A percentile compares a stretch with the other conserved stretches of the same genome.
phyloP scores from a whole-genome alignment of 805 yeast genomes.

The Starmerella stigmatis region DNA sequence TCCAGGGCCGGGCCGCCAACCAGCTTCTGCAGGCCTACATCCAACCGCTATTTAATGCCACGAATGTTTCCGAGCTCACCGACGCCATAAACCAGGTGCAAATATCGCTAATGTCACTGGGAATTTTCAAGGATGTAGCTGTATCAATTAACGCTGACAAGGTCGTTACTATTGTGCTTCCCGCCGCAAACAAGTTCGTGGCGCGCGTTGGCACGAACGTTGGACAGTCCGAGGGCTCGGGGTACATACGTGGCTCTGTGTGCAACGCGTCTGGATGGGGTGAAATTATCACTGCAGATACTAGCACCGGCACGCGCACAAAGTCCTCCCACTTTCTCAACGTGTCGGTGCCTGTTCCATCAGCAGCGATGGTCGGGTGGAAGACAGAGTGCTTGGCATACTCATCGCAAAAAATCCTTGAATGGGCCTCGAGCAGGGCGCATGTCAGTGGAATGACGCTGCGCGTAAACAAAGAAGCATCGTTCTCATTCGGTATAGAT shows the following conservation, averaged over 20 bases:
- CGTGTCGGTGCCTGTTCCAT: slow-evolving; percentile 43
- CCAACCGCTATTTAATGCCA: slow-evolving; percentile 29
- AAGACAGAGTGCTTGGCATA: slow-evolving; percentile 43
- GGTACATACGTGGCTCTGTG: slow-evolving; percentile 66
- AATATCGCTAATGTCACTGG: slow-evolving; percentile 20
- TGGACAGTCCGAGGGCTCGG: slow-evolving; percentile 96
- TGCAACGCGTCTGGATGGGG: slow-evolving; percentile 60
- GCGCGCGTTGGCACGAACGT: slow-evolving; percentile 92
- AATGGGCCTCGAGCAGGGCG: slow-evolving; percentile 49
- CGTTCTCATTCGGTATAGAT: slow-evolving; percentile 47
- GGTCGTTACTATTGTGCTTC: slow-evolving; percentile 19
- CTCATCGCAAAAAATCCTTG: slow-evolving; percentile 42
- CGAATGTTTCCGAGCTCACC: slow-evolving; percentile 23
- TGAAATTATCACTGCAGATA: slow-evolving; percentile 46
- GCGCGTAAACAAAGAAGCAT: slow-evolving; percentile 32
- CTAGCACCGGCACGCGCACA: slow-evolving; percentile 52
- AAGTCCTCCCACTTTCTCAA: slow-evolving; percentile 44
- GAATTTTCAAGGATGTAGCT: slow-evolving; percentile 21
- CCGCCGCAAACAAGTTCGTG: slow-evolving; percentile 49
- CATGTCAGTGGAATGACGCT: slow-evolving; percentile 36
- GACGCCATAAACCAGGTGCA: slow-evolving; percentile 28
- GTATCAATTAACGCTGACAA: slow-evolving; percentile 21
- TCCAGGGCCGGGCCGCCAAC: slow-evolving; percentile 31
- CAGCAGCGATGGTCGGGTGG: slow-evolving; percentile 36
- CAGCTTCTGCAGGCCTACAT: slow-evolving; percentile 28